Evolutionary conservation across 768 basidiomycete species (phyloP), one percentile per base, ranked within the genome.

Genomic region (Asterophora parasitica): DNA sequence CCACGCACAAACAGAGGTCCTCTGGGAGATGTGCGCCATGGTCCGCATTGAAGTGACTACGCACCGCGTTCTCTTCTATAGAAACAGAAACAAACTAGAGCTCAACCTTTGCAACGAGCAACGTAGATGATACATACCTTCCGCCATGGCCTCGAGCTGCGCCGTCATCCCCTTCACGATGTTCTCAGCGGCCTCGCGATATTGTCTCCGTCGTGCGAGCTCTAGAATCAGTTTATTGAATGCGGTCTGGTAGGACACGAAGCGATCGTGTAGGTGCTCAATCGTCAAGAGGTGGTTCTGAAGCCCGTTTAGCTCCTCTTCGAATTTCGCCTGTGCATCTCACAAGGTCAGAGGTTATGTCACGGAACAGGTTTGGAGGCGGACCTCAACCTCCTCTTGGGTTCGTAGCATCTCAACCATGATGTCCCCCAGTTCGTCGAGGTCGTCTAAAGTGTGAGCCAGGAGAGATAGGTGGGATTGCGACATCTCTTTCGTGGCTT

Each of bases 1-100:
- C 79, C 44, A 91, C 81, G 50, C 78, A 87, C 12, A 90, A 67
- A 60, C 90, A 92, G 32, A 92, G 74, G 54, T 92, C 90, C 53
- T 83, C 77, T 0, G 89, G 89, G 2, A 92, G 74, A 61, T 85
- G 78, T 10, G 73, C 73, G 0, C 88, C 89, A 42, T 91, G 81
- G 38, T 83, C 82, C 3, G 72, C 71, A 51, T 88, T 88, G 63
- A 92, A 92, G 28, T 73, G 75, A 39, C 76, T 74, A 31, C 90
- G 77, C 10, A 77, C 63, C 48, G 72, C 70, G 16, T 74, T 73
- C 62, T 92, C 90, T 67, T 88, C 89, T 92, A 58, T 23, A 33
- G 46, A 52, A 11, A 12, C 32, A 30, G 19, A 27, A 20, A 51
- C 42, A 12, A 49, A 39, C 47, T 23, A 3, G 6, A 23, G 23